These are phyloP conservation scores for Homolaphlyctis polyrhiza DNA, from an alignment of 371 early-diverging fungal species.

Conservation along the genomic window DNA sequence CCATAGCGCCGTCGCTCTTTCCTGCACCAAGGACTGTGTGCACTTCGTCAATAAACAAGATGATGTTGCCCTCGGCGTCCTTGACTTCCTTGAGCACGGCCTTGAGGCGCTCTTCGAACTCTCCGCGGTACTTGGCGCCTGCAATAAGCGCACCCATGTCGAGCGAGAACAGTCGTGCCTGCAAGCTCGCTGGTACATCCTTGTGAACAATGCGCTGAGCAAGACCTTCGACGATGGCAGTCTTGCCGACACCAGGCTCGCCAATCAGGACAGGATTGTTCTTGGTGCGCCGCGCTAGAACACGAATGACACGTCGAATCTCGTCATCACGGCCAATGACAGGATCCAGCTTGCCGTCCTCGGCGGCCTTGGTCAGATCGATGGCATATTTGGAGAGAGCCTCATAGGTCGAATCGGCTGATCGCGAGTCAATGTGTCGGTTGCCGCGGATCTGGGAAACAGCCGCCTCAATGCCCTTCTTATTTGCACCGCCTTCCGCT, in stretches of 20 bases:
- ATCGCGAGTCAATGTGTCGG: constrained; percentile 75
- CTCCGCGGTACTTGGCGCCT: constrained; percentile 86
- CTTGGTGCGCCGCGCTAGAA: constrained; percentile 59
- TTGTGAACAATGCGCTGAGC: constrained; percentile 95
- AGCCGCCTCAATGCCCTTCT: constrained; percentile 69
- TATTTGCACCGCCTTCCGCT: constrained; percentile 63
- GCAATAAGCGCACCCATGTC: constrained; percentile 95
- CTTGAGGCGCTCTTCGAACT: constrained; percentile 99
- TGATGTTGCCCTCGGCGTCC: constrained; percentile 83
- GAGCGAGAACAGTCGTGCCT: constrained; percentile 83
- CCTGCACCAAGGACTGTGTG: constrained; percentile 81
- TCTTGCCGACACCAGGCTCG: constrained; percentile 93
- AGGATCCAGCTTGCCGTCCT: constrained; percentile 71
- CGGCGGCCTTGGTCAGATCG: constrained; percentile 63
- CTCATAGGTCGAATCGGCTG: constrained; percentile 75
- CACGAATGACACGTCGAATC: constrained; percentile 67
- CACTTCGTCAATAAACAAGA: constrained; percentile 99
- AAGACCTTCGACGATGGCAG: constrained; percentile 92
- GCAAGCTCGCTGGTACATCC: constrained; percentile 87
- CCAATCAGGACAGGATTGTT: constrained; percentile 63
- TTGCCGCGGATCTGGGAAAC: constrained; percentile 79
- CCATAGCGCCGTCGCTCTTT: constrained; percentile 86
- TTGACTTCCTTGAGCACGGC: constrained; percentile 93
- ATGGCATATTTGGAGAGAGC: constrained; percentile 93
- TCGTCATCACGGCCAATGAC: constrained; percentile 77